Evolutionary conservation across 2,329 filamentous ascomycete genomes (phyloP).

Genomic region (Paraphoma chrysanthemicola): DNA sequence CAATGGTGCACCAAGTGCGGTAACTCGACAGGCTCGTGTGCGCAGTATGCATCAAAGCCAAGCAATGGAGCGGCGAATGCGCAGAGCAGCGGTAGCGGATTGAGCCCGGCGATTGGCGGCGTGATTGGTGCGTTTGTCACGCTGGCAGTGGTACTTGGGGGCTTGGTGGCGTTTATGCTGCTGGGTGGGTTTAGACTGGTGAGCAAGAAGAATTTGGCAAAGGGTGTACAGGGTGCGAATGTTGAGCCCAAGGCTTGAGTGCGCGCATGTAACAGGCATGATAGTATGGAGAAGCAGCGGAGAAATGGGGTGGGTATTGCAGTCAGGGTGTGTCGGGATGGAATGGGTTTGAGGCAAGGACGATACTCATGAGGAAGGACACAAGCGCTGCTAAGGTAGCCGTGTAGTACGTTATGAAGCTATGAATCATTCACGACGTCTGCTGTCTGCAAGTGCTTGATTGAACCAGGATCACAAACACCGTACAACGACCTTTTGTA

Average conservation of each 20-base stretch:
- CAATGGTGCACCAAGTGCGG: constrained; percentile 80
- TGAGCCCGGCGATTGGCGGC: constrained; percentile 77
- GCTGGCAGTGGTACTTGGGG: constrained; percentile 66
- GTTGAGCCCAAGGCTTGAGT: constrained; percentile 19
- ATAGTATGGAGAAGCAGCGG: too few relatives aligned
- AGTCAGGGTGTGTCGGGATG: too few relatives aligned
- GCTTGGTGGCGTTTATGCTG: constrained; percentile 60
- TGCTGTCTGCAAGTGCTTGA: too few relatives aligned
- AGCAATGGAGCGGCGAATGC: background rate
- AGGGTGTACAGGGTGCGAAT: background rate
- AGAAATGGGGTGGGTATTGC: too few relatives aligned
- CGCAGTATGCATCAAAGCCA: constrained; percentile 46
- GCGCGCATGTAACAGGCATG: too few relatives aligned
- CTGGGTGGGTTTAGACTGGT: constrained; percentile 65
- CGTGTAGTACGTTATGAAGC: too few relatives aligned
- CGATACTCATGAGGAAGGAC: too few relatives aligned
- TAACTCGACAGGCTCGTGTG: constrained; percentile 73
- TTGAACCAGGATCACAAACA: too few relatives aligned
- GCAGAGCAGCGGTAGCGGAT: constrained; percentile 47
- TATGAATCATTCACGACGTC: too few relatives aligned
- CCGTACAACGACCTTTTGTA: too few relatives aligned
- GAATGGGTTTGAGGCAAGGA: too few relatives aligned
- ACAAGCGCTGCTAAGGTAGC: too few relatives aligned
- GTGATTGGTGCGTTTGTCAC: constrained; percentile 79
- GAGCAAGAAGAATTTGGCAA: constrained; percentile 57